Base-by-base conservation (phyloP, 352 stramenopile species). In the Phytophthora parvispora region DNA sequence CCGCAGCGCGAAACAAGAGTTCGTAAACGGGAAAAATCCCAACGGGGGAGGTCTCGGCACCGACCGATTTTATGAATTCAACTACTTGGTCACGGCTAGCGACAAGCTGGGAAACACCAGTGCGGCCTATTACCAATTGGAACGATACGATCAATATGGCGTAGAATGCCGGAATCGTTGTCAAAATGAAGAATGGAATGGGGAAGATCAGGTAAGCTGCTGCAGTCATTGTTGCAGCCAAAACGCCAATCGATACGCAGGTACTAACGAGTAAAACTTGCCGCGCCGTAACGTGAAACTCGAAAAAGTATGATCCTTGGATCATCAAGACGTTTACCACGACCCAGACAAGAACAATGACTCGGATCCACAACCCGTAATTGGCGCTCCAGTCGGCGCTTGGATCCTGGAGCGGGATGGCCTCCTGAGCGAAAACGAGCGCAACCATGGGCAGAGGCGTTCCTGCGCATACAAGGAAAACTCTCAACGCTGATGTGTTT, bases 21-120 rank as follows among this genome's bases (percentile, higher is more conserved):
- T 60, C 16, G 28, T 60, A 67, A 1, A 28, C 15, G 4, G 60
- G 52, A 16, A 56, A 67, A 40, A 67, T 54, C 6, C 34, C n/a
- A 6, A 48, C 34, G 38, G 56, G 43, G 16, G 32, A 24, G 9
- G 34, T 38, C 28, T 64, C 42, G 13, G 43, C 57, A 32, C n/a
- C 15, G 22, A 56, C 38, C 25, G 29, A 57, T 3, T 25, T 7
- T 10, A 34, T 27, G 34, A 34, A 57, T 18, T 34, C 2, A 16
- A 56, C 1, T 6, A 56, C 24, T 38, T 43, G 40, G 6, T 36
- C 31, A 12, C 43, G 24, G 20, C 47, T 18, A 15, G 49, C 28
- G 7, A 56, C 5, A 10, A 56, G 48, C 12, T 56, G 18, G 9
- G 45, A 45, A 6, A 52, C 12, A 16, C 20, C 57, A 24, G 2